Conservation (phyloP, 106 monocot genomes). For the Cymbidium sinense region DNA sequence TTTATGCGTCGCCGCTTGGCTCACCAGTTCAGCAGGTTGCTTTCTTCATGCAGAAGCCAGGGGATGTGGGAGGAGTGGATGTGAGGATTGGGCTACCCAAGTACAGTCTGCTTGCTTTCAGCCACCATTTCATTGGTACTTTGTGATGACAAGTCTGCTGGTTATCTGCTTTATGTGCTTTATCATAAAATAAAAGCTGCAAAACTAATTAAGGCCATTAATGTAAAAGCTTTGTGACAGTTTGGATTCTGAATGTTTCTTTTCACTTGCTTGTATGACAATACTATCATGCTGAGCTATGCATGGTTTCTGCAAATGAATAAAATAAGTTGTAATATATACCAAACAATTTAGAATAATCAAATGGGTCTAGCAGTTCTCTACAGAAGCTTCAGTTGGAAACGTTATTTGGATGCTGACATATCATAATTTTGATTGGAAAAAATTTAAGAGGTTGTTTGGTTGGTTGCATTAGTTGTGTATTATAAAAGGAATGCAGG, state of each 20-base stretch:
- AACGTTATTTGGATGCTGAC: not conserved
- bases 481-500: too few relatives aligned
- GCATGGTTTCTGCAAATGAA: not conserved
- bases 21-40: conserved; percentile 30
- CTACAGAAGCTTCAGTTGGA: not conserved
- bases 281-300: not conserved
- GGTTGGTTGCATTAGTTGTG: too few relatives aligned
- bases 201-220: too few relatives aligned
- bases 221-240: conserved; percentile 10
- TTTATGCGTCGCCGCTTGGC: conserved; percentile 20
- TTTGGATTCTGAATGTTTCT: conserved; percentile 2
- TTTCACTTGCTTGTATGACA: not conserved
- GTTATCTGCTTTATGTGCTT: not conserved
- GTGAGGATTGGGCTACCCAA: conserved; percentile 36
- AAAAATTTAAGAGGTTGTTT: too few relatives aligned
- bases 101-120: not conserved
- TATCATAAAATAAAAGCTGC: not conserved
- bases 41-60: conserved; percentile 44
- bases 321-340: not conserved
- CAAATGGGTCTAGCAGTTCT: too few relatives aligned
- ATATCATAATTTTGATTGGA: not conserved
- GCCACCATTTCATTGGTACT: not conserved
- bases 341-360: too few relatives aligned
- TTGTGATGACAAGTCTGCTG: not conserved
- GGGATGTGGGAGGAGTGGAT: conserved; percentile 26